These are phyloP conservation scores for Aspergillus sp. DNA, from an alignment of 2,329 filamentous ascomycete species.

Conservation along the genomic window DNA sequence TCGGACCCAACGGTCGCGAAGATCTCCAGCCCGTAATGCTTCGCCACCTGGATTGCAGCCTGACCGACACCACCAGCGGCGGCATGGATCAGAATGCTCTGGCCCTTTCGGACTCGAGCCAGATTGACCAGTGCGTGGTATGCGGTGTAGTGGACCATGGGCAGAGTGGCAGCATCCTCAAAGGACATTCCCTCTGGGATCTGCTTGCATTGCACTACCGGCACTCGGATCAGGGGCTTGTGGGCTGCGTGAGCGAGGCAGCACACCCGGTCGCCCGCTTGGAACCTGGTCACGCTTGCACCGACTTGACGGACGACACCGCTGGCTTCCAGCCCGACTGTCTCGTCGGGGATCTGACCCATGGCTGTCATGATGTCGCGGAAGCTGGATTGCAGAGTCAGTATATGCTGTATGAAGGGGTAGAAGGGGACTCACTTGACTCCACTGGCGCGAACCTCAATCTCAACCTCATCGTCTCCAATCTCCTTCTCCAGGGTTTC, in stretches of 20 bases:
- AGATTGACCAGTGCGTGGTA: slow-evolving; percentile 23
- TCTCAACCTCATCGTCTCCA: not conserved
- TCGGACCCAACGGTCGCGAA: slow-evolving; percentile 32
- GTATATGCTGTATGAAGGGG: not conserved
- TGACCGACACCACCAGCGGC: slow-evolving; percentile 35
- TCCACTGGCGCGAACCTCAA: not conserved
- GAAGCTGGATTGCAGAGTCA: not conserved
- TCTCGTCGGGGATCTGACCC: not conserved
- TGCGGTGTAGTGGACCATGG: slow-evolving; percentile 21
- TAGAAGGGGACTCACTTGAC: not conserved
- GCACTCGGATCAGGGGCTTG: not conserved
- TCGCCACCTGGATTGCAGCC: slow-evolving; percentile 31
- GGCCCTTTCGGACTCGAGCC: slow-evolving; percentile 24
- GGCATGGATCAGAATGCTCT: slow-evolving; percentile 34
- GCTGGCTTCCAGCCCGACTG: not conserved
- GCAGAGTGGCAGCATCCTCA: slow-evolving; percentile 1
- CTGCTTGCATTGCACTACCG: not conserved
- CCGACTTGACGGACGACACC: not conserved
- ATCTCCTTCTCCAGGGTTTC: not conserved
- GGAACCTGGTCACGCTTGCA: not conserved
- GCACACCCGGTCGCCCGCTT: not conserved
- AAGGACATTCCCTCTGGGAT: not conserved
- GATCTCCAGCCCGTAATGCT: slow-evolving; percentile 29
- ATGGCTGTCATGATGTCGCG: slow-evolving; percentile 12
- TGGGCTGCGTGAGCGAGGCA: not conserved